Evolutionary conservation across 257 asterid species (phyloP), one percentile per base, ranked within the genome.

Genomic region (Coffea eugenioides): DNA sequence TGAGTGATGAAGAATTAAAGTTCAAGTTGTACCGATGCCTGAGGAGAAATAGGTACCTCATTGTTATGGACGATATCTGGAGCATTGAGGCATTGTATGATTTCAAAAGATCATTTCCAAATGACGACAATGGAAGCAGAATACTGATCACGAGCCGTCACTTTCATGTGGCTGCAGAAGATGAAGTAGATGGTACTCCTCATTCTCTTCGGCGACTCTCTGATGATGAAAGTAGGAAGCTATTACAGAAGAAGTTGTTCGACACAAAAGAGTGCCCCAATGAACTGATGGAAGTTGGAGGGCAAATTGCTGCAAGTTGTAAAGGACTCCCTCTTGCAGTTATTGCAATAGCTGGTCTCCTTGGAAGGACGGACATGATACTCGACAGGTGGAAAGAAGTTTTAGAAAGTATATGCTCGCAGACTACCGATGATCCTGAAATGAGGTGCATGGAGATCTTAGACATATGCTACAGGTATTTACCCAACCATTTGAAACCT

Each of bases 401-500:
- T n/a, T 71, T 62, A 36, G 27, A 34, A 74, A 82, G 31, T 46
- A 59, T 89, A 41, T 43, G 77, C 69, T 66, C 82, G 79, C 73
- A 0, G 1, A 65, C 43, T 25, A 46, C 21, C 14, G 11, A 66
- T 66, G 82, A 57, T 25, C 74, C 69, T 9, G 67, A 52, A 76
- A 68, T 13, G 4, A 5, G 6, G 46, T 65, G 80, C 43, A 45
- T 3, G 83, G 64, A 59, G 20, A 77, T 84, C 25, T 7, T 88
- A 52, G 81, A 86, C 27, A 89, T 31, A 31, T 31, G 87, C 61
- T 84, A 81, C 31, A 31, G n/a, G 13, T 64, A 81, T 78, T 78
- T 84, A 16, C 87, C 87, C 0, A 43, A 73, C 20, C 21, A 82
- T 31, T 31, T 31, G 34, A 31, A 31, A 31, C 34, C 34, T 31